Evolutionary conservation across 2,329 filamentous ascomycete genomes (phyloP).

Genomic region (Chaetomium globosum): DNA sequence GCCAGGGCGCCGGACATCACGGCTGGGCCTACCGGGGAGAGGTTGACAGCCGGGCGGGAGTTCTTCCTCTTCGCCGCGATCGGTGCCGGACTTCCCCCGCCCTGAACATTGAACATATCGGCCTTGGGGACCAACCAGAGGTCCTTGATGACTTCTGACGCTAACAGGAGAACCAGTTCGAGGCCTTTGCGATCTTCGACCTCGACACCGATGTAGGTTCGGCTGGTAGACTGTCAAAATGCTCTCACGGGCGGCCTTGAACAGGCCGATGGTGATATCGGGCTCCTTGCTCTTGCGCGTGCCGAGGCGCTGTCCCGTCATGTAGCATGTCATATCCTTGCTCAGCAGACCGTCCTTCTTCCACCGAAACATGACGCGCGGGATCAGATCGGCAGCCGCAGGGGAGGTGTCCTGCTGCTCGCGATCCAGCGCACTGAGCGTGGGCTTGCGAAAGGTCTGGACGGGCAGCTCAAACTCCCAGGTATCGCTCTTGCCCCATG

Average conservation of each 20-base stretch:
- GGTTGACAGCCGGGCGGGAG: slow-evolving; percentile 45
- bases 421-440: slow-evolving; percentile 74
- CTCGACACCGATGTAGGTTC: slow-evolving; percentile 86
- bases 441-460: slow-evolving; percentile 79
- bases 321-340: slow-evolving; percentile 85
- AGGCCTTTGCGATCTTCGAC: slow-evolving; percentile 93
- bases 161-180: slow-evolving; percentile 74
- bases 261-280: slow-evolving; percentile 92
- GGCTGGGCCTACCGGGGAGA: slow-evolving; percentile 35
- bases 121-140: slow-evolving; percentile 65
- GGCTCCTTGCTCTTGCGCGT: slow-evolving; percentile 85
- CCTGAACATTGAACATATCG: slow-evolving; percentile 77
- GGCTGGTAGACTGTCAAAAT: slow-evolving; percentile 86
- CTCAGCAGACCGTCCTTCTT: slow-evolving; percentile 82
- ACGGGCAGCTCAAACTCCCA: slow-evolving; percentile 96
- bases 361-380: slow-evolving; percentile 85
- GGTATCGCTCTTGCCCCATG: slow-evolving; percentile 76
- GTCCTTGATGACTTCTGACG: slow-evolving; percentile 66
- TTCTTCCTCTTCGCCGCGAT: slow-evolving; percentile 46
- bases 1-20: slow-evolving; percentile 49
- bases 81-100: slow-evolving; percentile 44
- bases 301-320: slow-evolving; percentile 75
- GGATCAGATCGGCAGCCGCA: slow-evolving; percentile 56
- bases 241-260: slow-evolving; percentile 67
- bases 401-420: slow-evolving; percentile 57